These are phyloP conservation scores for Amyloporia xantha DNA, from an alignment of 768 basidiomycete species.

Conservation along the genomic window DNA sequence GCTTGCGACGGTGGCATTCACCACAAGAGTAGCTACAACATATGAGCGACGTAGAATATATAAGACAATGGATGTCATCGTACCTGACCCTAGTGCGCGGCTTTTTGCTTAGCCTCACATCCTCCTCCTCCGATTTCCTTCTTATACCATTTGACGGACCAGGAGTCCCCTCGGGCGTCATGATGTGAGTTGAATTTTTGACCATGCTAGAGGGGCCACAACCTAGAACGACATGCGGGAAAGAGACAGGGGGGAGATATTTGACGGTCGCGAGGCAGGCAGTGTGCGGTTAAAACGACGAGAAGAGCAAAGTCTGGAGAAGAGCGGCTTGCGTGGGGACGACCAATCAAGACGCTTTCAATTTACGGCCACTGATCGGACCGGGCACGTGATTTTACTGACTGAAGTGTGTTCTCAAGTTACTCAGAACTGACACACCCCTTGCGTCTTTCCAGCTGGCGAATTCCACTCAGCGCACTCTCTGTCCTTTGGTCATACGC, in stretches of 20 bases:
- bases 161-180: conserved; percentile 14
- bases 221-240: background rate
- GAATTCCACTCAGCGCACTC: background rate
- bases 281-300: too few relatives aligned
- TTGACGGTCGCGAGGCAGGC: background rate
- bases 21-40: conserved; percentile 69
- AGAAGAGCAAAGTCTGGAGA: background rate
- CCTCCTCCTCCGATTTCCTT: conserved; percentile 62
- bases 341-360: background rate
- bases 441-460: background rate
- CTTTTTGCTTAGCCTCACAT: conserved; percentile 50
- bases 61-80: conserved; percentile 11
- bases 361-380: background rate
- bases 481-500: background rate
- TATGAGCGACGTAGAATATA: background rate
- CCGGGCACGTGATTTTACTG: too few relatives aligned
- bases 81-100: conserved; percentile 71
- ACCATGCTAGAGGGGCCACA: conserved; percentile 13
- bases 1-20: conserved; percentile 84
- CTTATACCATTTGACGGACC: conserved; percentile 42
- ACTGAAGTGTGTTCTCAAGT: background rate
- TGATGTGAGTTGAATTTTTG: conserved; percentile 7
- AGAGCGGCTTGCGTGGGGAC: background rate
- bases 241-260: background rate
- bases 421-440: conserved; percentile 1